Evolutionary conservation across 140 eudicot genomes (phyloP).

Genomic region (Eryngium alpinum): DNA sequence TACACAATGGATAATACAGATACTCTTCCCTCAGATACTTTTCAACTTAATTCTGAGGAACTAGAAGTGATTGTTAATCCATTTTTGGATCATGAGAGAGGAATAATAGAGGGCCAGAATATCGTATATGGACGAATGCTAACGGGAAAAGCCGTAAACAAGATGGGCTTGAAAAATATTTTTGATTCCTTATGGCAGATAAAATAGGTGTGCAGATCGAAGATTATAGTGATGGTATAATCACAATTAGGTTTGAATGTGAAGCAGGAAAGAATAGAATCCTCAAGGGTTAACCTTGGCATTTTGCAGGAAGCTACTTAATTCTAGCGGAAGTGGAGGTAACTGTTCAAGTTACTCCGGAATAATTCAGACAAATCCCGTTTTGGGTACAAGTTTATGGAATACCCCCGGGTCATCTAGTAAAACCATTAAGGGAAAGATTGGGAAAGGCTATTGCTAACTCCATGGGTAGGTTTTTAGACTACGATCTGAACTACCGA

Average conservation of each 20-base stretch:
- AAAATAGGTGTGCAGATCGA: neutral
- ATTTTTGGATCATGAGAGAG: too few relatives aligned
- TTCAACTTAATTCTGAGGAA: too few relatives aligned
- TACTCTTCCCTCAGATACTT: too few relatives aligned
- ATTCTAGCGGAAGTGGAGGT: neutral
- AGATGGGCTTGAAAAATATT: neutral
- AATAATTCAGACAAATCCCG: neutral
- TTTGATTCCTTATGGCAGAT: neutral
- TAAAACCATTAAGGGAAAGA: neutral
- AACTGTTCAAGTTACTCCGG: neutral
- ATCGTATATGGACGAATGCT: neutral
- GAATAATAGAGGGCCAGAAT: too few relatives aligned
- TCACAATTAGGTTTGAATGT: neutral
- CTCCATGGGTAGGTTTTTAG: neutral
- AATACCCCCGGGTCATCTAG: neutral
- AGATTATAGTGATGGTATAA: neutral
- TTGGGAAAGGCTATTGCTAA: neutral
- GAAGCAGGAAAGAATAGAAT: neutral
- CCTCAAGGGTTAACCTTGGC: neutral
- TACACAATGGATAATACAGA: too few relatives aligned
- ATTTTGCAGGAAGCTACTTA: neutral
- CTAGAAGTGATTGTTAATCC: too few relatives aligned
- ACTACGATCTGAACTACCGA: neutral
- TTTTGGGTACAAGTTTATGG: neutral
- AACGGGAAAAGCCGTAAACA: neutral